Conservation (phyloP, 2,329 filamentous ascomycete species). For the Thelonectria rubi region DNA sequence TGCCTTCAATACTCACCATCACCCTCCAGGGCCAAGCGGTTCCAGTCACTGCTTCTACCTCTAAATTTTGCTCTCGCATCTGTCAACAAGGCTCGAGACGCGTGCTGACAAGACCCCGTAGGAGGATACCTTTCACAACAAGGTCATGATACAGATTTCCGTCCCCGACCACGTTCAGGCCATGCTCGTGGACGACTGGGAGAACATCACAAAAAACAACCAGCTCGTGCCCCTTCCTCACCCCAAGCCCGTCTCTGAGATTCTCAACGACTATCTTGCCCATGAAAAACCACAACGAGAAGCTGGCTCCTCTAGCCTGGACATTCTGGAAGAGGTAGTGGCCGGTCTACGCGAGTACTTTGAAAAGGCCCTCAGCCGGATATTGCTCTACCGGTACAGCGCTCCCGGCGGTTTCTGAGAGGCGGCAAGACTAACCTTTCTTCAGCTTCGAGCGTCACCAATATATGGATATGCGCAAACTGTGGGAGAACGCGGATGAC, state of each 20-base stretch:
- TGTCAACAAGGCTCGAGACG: background rate
- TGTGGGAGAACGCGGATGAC: slow-evolving; percentile 70
- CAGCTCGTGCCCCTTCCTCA: slow-evolving; percentile 88
- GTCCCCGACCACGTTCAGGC: slow-evolving; percentile 92
- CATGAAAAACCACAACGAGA: slow-evolving; percentile 74
- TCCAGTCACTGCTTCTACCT: background rate
- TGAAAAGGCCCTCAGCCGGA: slow-evolving; percentile 85
- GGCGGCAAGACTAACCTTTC: slow-evolving; percentile 33
- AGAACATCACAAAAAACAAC: slow-evolving; percentile 95
- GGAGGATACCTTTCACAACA: slow-evolving; percentile 88
- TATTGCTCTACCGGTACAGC: slow-evolving; percentile 80
- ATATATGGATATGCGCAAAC: slow-evolving; percentile 79
- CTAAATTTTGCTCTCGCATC: background rate
- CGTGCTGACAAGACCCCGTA: slow-evolving; percentile 51
- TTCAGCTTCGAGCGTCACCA: slow-evolving; percentile 89
- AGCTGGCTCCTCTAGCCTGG: slow-evolving; percentile 74
- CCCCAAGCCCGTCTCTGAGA: slow-evolving; percentile 75
- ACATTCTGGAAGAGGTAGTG: slow-evolving; percentile 90
- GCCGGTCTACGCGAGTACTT: slow-evolving; percentile 92
- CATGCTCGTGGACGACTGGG: slow-evolving; percentile 96
- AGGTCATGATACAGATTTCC: slow-evolving; percentile 85
- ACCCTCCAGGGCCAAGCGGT: slow-evolving; percentile 7
- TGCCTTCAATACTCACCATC: background rate
- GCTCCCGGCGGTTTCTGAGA: background rate
- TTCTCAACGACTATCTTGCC: slow-evolving; percentile 82